These are phyloP conservation scores for Pilatotrama ljubarskyi DNA, from an alignment of 768 basidiomycete genomes.

Conservation along the genomic window DNA sequence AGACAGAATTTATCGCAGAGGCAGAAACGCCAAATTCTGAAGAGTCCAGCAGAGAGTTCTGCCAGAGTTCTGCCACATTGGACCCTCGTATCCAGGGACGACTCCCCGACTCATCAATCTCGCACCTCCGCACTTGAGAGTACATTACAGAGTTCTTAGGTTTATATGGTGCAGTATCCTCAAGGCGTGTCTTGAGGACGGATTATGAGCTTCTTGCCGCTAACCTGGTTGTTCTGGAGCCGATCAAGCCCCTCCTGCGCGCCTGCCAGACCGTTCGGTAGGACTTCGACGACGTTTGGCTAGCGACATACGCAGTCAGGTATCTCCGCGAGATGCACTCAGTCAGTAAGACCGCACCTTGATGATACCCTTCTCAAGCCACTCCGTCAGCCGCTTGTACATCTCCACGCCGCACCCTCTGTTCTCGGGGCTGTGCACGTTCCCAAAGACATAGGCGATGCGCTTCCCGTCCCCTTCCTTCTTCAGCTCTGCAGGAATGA, in stretches of 20 bases:
- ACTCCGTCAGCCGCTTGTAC: constrained; percentile 18
- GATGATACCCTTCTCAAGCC: constrained; percentile 20
- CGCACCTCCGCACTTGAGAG: too few species aligned
- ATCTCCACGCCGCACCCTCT: constrained; percentile 10
- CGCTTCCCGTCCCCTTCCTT: constrained; percentile 14
- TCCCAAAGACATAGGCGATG: constrained; percentile 16
- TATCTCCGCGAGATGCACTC: not conserved
- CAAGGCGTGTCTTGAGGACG: constrained; percentile 40
- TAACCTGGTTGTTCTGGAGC: constrained; percentile 29
- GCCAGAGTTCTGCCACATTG: too few species aligned
- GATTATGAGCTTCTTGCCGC: constrained; percentile 43
- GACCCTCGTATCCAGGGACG: too few species aligned
- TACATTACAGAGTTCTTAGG: too few species aligned
- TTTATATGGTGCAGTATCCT: not conserved
- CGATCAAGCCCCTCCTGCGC: constrained; percentile 22
- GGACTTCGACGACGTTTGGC: constrained; percentile 27
- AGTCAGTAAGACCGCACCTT: constrained; percentile 14
- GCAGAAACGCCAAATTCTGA: too few species aligned
- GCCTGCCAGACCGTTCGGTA: constrained; percentile 25
- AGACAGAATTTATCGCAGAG: too few species aligned
- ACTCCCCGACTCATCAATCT: too few species aligned
- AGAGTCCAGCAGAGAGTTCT: too few species aligned
- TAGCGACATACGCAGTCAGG: not conserved
- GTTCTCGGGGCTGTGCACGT: constrained; percentile 10
- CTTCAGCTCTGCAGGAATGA: constrained; percentile 8